These are phyloP conservation scores for Endotrypanum monterogeii DNA, from an alignment of 208 protist genomes.

Conservation along the genomic window DNA sequence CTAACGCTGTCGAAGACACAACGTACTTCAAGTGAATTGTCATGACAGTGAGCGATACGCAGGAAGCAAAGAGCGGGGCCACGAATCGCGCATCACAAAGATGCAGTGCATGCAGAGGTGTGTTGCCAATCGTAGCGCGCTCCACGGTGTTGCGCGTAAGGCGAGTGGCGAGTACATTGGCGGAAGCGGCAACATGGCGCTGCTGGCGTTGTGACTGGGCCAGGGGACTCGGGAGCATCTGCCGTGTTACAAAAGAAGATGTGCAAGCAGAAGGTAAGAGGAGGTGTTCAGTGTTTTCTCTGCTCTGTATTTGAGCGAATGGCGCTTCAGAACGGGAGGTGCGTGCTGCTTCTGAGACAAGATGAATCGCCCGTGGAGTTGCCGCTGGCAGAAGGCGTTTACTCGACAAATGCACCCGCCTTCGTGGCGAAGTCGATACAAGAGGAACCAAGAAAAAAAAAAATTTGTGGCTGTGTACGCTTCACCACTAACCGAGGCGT, in stretches of 20 bases:
- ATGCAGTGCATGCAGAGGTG: conserved; percentile 44
- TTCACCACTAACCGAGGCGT: neutral
- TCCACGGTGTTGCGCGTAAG: conserved; percentile 38
- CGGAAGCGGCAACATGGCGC: conserved; percentile 14
- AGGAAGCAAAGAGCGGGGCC: conserved; percentile 38
- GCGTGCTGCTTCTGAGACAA: neutral
- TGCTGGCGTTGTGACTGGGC: neutral
- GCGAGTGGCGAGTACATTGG: conserved; percentile 20
- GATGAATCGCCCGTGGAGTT: neutral
- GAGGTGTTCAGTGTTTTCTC: neutral
- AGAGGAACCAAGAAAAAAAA: neutral
- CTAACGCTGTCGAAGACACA: conserved; percentile 44
- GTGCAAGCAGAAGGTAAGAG: neutral
- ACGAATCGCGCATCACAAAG: conserved; percentile 42
- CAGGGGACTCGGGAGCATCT: neutral
- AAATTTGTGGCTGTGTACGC: neutral
- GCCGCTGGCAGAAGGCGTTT: neutral
- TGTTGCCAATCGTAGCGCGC: conserved; percentile 54
- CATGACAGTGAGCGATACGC: conserved; percentile 44
- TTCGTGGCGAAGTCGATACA: neutral
- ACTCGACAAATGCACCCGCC: neutral
- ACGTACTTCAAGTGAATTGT: conserved; percentile 50
- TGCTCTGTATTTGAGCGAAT: neutral
- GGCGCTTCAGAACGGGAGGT: neutral
- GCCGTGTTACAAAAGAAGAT: neutral